phyloP scores from a whole-genome alignment of 495 filamentous ascomycete species.

The Penicillium canescens region DNA sequence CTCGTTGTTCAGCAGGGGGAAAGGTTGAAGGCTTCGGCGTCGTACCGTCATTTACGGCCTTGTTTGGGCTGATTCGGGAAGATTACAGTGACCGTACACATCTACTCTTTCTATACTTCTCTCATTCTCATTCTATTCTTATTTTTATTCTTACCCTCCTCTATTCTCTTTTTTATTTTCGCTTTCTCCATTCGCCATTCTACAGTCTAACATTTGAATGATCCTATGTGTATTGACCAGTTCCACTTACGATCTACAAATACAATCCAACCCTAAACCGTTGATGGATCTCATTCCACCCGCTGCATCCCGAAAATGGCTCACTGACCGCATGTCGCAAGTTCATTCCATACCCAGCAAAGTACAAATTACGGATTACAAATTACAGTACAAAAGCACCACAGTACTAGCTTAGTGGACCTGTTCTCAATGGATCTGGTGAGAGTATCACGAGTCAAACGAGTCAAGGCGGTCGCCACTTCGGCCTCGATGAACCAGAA shows the following conservation, averaged over 20 bases:
- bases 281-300: conserved; percentile 29
- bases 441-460: conserved; percentile 3
- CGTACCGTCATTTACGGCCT: too few species aligned
- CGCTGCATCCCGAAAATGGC: conserved; percentile 27
- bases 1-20: background rate
- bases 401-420: background rate
- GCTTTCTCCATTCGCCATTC: too few species aligned
- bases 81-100: background rate
- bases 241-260: conserved; percentile 1
- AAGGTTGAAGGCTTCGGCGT: background rate
- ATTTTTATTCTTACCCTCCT: too few species aligned
- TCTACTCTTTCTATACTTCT: too few species aligned
- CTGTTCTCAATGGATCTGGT: conserved; percentile 4
- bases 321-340: conserved; percentile 10
- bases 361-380: background rate
- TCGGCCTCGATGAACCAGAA: background rate
- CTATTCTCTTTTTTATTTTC: too few species aligned
- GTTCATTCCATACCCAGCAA: background rate
- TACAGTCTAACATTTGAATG: background rate
- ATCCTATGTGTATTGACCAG: background rate
- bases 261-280: conserved; percentile 14
- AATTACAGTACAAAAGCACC: background rate
- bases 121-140: too few species aligned
- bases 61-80: too few species aligned
- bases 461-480: background rate